A percentile compares a stretch with the other conserved stretches of the same genome.
These are phyloP conservation scores for Lactarius sp. DNA, from an alignment of 768 basidiomycete species.

Conservation along the genomic window DNA sequence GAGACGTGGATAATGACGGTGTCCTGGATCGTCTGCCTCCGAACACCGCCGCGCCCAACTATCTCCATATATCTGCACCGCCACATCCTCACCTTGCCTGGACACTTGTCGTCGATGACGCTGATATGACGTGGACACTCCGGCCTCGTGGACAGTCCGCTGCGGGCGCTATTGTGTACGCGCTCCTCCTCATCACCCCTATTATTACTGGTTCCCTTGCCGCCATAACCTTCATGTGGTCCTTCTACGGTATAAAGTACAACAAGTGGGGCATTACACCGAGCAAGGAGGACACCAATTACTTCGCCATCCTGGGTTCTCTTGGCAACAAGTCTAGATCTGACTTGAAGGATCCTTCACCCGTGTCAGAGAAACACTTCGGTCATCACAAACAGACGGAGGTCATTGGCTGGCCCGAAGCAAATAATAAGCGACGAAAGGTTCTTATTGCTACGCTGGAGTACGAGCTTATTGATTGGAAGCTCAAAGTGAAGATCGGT, in stretches of 20 bases:
- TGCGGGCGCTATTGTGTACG: slow-evolving; percentile 87
- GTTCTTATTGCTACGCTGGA: slow-evolving; percentile 90
- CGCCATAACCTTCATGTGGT: slow-evolving; percentile 87
- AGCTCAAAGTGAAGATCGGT: slow-evolving; percentile 96
- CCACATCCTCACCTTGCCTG: slow-evolving; percentile 86
- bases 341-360: slow-evolving; percentile 59
- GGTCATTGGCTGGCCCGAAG: slow-evolving; percentile 93
- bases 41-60: slow-evolving; percentile 80
- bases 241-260: slow-evolving; percentile 93
- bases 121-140: slow-evolving; percentile 69
- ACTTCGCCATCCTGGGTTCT: slow-evolving; percentile 81
- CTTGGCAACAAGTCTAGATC: slow-evolving; percentile 60
- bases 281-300: slow-evolving; percentile 63
- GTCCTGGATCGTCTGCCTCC: slow-evolving; percentile 88
- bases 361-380: slow-evolving; percentile 69
- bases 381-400: slow-evolving; percentile 50
- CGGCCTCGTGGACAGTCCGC: slow-evolving; percentile 76
- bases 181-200: slow-evolving; percentile 73
- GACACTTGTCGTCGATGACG: slow-evolving; percentile 77
- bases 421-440: slow-evolving; percentile 83
- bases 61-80: slow-evolving; percentile 86
- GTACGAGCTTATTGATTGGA: slow-evolving; percentile 97
- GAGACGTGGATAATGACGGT: slow-evolving; percentile 83
- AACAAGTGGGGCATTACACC: slow-evolving; percentile 86
- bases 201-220: slow-evolving; percentile 80